Evolutionary conservation across 2,329 filamentous ascomycete species (phyloP), one percentile per base, ranked within the genome.

Genomic region (Paraphoma chrysanthemicola): DNA sequence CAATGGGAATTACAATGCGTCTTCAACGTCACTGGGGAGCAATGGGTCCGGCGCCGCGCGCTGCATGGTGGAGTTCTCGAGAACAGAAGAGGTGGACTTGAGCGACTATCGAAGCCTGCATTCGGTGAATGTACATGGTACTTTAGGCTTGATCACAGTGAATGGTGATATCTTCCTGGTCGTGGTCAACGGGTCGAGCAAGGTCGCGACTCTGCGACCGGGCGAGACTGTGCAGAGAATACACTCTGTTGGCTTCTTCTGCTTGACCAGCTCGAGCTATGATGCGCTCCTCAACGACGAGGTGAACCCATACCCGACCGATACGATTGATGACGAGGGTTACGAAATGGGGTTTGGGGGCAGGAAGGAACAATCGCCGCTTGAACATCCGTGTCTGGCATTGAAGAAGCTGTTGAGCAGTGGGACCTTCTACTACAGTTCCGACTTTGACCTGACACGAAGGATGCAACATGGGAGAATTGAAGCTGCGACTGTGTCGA

Each of bases 381-480:
- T 91, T 30, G 93, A 97, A 70, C 93, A 97, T 76, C 95, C 95
- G 6, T 98, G 94, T 76, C 82, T 92, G 68, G 91, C 95, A 44
- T 78, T 99, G 57, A 93, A 94, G 77, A 98, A 97, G 82, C 85
- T 99, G 38, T 82, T 99, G 53, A 90, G 92, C 72, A 93, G 96
- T 75, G 93, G 94, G 28, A 96, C 90, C 30, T 99, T 99, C 74
- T 99, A 98, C 76, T 99, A 97, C 80, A 97, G 93, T 73, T 92
- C 92, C n/a, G 93, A 98, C 76, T 99, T 99, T 75, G 94, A 99
- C 74, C 82, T 99, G 47, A 99, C 95, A 3, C 93, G 96, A 77
- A 86, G 95, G 65, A 80, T 98, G 60, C 95, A 99, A 77, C 90
- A 97, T 72, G 88, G 94, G 86, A 87, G 89, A 12, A 86, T 90